These are phyloP conservation scores for Vachellia pachyceras DNA, from an alignment of 306 rosid species.

Conservation along the genomic window DNA sequence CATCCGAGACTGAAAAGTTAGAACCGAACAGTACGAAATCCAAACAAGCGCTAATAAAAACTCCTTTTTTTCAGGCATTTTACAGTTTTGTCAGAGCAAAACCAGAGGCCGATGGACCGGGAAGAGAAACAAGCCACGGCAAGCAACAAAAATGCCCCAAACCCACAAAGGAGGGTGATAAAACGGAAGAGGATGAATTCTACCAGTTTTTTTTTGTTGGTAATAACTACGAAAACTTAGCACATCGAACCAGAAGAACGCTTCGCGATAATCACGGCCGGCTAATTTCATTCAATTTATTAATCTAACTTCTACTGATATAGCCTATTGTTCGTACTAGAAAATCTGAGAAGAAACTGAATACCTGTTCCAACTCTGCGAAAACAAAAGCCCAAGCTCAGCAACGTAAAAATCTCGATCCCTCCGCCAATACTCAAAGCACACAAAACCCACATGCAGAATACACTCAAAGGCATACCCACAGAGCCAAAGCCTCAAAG, in stretches of 20 bases:
- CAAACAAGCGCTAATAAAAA: not conserved
- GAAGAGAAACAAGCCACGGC: not conserved
- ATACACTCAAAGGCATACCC: slow-evolving; percentile 73
- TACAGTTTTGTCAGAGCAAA: not conserved
- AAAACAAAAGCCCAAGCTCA: slow-evolving; percentile 38
- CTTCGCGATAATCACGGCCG: not conserved
- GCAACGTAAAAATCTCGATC: slow-evolving; percentile 18
- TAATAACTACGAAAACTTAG: not conserved
- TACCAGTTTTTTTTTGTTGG: not conserved
- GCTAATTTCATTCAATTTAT: not conserved
- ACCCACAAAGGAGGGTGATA: not conserved
- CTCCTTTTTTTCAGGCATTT: not conserved
- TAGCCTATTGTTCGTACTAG: not conserved
- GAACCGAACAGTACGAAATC: not conserved
- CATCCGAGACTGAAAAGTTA: too few relatives aligned
- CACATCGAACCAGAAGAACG: not conserved
- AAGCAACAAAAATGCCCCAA: not conserved
- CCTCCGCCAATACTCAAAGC: slow-evolving; percentile 50
- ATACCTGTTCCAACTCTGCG: slow-evolving; percentile 52
- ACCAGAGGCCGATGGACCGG: not conserved
- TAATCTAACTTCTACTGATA: not conserved
- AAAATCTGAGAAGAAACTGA: not conserved
- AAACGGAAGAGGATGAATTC: not conserved
- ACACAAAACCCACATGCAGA: slow-evolving; percentile 66
- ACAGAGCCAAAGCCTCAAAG: slow-evolving; percentile 72